phyloP scores from a whole-genome alignment of 495 filamentous ascomycete species.

The Umbilicaria muhlenbergii region DNA sequence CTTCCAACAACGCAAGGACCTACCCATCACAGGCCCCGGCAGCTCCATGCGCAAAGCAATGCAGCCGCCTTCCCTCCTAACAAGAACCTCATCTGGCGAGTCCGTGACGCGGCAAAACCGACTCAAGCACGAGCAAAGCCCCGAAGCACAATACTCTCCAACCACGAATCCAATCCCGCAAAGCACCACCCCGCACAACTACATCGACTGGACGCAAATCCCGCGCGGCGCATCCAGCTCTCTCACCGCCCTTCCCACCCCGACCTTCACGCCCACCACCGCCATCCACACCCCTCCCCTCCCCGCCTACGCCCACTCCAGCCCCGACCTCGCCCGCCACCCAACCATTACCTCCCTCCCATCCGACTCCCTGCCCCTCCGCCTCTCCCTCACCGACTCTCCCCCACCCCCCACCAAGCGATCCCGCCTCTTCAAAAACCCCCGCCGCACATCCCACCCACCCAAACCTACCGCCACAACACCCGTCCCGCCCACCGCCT shows the following conservation, averaged over 20 bases:
- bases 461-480: neutral
- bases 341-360: conserved; percentile 18
- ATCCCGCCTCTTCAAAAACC: conserved; percentile 7
- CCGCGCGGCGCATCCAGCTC: conserved; percentile 17
- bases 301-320: conserved; percentile 33
- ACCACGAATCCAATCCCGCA: conserved; percentile 3
- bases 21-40: conserved; percentile 55
- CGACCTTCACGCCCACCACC: conserved; percentile 18
- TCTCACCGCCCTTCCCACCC: conserved; percentile 17
- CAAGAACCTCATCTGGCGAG: conserved; percentile 32
- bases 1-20: conserved; percentile 63
- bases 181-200: conserved; percentile 5
- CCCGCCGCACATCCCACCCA: conserved; percentile 13
- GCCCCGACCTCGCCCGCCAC: conserved; percentile 31
- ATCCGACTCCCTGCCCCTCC: conserved; percentile 19
- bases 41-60: conserved; percentile 45
- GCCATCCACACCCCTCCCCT: neutral
- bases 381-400: neutral
- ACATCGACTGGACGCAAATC: conserved; percentile 22
- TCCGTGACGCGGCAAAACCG: conserved; percentile 31
- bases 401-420: neutral
- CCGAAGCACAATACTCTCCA: conserved; percentile 24
- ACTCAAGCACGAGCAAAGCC: conserved; percentile 36
- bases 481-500: conserved; percentile 20
- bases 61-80: conserved; percentile 20